Base-by-base conservation (phyloP, 2,329 filamentous ascomycete species). In the Scytalidium sp. region DNA sequence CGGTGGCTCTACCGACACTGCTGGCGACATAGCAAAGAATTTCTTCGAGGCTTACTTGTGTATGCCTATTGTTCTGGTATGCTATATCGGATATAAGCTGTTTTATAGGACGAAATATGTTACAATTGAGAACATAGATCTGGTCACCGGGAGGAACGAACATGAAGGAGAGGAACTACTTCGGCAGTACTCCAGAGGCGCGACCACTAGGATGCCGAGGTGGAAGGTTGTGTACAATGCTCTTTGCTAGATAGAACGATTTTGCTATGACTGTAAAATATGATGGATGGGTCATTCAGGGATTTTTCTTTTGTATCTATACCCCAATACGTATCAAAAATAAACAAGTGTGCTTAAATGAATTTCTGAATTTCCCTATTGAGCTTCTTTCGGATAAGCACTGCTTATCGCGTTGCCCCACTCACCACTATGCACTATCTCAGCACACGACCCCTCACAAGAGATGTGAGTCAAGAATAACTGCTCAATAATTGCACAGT, bases 61-160 rank as follows among this genome's bases (percentile, higher is more conserved):
- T 10, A 78, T 82, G 2, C 87, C 87, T 9, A 81, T 90, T 54
- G 81, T 90, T 20, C 53, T 84, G 11, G 54, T 75, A 43, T 88
- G 85, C 67, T 96, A 88, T 67, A 45, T 87, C 8, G 75, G 67
- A 0, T 94, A 96, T 71, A 96, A 96, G 71, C n/a, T 94, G 23
- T 86, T 75, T 67, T 90, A 83, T 66, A 76, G 75, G 49, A 95
- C 92, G 2, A 72, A 75, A 3, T 77, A 89, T 54, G 76, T 96
- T 19, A 75, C 76, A 23, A 70, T 81, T 36, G 72, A 78, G 45
- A 87, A 95, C 54, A 94, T 97, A 81, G 91, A 97, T 68, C 70
- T 97, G 56, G 81, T 86, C 54, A 96, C 91, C 0, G 93, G 93
- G 3, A 83, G 92, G 40, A 79, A 92, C 41, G 90, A 96, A 63